Evolutionary conservation across 441 rosid species (phyloP).

Genomic region (Adansonia gregorii): DNA sequence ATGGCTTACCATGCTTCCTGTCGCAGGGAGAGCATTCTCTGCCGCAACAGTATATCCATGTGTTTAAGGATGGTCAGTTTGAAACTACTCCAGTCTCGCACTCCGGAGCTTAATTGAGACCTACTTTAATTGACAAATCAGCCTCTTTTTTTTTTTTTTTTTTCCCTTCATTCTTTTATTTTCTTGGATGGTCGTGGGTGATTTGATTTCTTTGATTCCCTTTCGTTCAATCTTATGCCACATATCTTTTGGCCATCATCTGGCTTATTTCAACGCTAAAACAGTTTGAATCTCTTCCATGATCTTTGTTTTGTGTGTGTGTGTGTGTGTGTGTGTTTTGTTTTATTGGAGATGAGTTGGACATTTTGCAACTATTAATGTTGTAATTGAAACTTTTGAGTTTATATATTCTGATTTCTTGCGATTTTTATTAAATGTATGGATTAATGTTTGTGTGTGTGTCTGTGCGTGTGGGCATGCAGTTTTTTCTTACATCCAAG

Average conservation of each 20-base stretch:
- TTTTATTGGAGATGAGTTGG: conserved; percentile 24
- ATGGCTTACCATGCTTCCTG: conserved; percentile 19
- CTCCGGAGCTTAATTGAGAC: conserved; percentile 66
- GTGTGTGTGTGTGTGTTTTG: not conserved
- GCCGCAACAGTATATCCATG: conserved; percentile 82
- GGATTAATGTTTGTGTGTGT: not conserved
- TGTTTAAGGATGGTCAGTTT: conserved; percentile 66
- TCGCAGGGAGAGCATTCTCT: conserved; percentile 87
- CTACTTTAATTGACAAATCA: conserved; percentile 18
- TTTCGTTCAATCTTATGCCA: conserved; percentile 26
- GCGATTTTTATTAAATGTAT: not conserved
- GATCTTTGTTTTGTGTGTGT: not conserved
- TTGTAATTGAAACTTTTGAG: conserved; percentile 29
- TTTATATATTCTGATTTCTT: conserved; percentile 11
- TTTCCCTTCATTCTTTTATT: conserved; percentile 25
- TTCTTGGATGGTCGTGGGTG: conserved; percentile 37
- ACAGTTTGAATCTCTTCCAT: conserved; percentile 24
- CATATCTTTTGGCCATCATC: conserved; percentile 19
- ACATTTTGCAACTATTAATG: conserved; percentile 18
- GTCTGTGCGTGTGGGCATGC: no score
- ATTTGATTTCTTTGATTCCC: conserved; percentile 17
- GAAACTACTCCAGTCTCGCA: conserved; percentile 92
- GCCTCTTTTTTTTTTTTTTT: not conserved
- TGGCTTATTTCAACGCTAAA: conserved; percentile 1
- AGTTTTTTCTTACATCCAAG: not conserved